phyloP scores from a whole-genome alignment of 768 basidiomycete genomes.

The Kwoniella sp. region DNA sequence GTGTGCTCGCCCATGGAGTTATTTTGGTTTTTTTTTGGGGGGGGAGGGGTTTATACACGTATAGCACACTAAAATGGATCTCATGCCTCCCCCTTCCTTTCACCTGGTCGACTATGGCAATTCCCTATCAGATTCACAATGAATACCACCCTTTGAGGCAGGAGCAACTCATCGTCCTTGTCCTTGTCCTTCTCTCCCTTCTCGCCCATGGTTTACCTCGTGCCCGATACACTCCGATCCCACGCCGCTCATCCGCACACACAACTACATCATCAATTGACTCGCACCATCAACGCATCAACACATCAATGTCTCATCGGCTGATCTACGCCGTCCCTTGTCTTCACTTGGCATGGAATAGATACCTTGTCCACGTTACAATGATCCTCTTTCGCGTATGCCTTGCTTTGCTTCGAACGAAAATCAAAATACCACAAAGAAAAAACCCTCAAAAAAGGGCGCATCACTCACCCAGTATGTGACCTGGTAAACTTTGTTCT shows the following conservation, averaged over 20 bases:
- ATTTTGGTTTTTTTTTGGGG: too few relatives aligned
- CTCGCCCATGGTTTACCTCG: too few relatives aligned
- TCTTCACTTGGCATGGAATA: too few relatives aligned
- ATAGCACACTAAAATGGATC: too few relatives aligned
- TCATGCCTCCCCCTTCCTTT: not conserved
- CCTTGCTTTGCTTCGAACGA: too few relatives aligned
- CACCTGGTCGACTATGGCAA: not conserved
- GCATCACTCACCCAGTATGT: constrained; percentile 32
- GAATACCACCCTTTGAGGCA: constrained; percentile 1
- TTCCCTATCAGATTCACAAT: not conserved
- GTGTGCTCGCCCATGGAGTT: not conserved
- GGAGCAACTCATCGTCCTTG: not conserved
- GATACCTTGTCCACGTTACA: too few relatives aligned
- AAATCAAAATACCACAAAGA: too few relatives aligned
- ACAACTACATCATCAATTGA: not conserved
- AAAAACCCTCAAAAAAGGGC: not conserved
- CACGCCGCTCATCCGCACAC: not conserved
- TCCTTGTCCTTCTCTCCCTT: not conserved
- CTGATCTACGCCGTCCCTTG: too few relatives aligned
- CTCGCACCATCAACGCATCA: not conserved
- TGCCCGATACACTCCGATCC: not conserved
- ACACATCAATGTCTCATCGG: too few relatives aligned
- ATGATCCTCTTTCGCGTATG: too few relatives aligned
- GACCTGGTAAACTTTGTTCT: constrained; percentile 32
- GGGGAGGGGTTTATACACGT: too few relatives aligned